These are phyloP conservation scores for Nemophila menziesii DNA, from an alignment of 257 asterid species.

Conservation along the genomic window DNA sequence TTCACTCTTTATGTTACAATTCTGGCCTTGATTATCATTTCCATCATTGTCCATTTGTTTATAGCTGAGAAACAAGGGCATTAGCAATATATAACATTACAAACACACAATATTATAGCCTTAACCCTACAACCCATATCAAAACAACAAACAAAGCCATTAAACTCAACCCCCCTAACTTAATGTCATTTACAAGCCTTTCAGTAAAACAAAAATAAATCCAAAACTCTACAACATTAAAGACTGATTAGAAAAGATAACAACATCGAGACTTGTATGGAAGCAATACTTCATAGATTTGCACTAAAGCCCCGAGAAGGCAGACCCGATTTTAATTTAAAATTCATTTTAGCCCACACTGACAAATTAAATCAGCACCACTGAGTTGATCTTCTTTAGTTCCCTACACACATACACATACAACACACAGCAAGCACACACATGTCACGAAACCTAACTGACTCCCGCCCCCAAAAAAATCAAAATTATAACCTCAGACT, in stretches of 20 bases:
- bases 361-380: too few relatives aligned
- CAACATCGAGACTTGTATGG: background rate
- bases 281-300: too few relatives aligned
- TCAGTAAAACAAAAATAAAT: background rate
- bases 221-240: background rate
- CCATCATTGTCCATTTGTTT: slow-evolving; percentile 88
- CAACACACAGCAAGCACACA: too few relatives aligned
- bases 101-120: background rate
- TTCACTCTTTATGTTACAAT: slow-evolving; percentile 77
- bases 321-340: too few relatives aligned
- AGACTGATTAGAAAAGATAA: background rate
- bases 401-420: too few relatives aligned
- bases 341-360: too few relatives aligned
- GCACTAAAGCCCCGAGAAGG: too few relatives aligned
- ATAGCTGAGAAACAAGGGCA: slow-evolving; percentile 33
- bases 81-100: background rate
- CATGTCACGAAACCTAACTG: background rate
- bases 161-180: too few relatives aligned
- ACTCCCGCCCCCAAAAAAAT: slow-evolving; percentile 7
- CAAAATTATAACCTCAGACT: too few relatives aligned
- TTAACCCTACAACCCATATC: background rate
- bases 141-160: background rate
- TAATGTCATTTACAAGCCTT: background rate
- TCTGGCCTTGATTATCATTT: slow-evolving; percentile 78
- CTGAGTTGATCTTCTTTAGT: too few relatives aligned